These are phyloP conservation scores for Porcisia deanei DNA, from an alignment of 208 protist species.

Conservation along the genomic window DNA sequence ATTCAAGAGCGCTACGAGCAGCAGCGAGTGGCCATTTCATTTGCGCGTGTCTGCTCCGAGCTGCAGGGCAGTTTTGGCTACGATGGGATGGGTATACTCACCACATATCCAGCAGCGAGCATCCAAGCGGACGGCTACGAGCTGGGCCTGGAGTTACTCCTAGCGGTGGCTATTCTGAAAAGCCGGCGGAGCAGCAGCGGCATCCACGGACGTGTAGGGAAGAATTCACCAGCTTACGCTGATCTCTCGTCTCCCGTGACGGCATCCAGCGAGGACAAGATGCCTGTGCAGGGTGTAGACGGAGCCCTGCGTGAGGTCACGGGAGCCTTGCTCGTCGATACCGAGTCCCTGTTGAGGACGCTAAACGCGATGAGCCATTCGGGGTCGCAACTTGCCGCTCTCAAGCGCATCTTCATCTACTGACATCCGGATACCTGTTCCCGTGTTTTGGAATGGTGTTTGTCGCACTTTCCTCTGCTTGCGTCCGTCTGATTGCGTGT, in stretches of 20 bases:
- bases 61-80: conserved; percentile 40
- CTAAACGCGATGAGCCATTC: conserved; percentile 21
- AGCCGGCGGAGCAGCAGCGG: conserved; percentile 1
- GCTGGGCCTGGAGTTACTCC: conserved; percentile 32
- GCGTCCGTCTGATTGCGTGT: background rate
- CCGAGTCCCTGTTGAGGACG: conserved; percentile 16
- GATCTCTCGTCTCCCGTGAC: background rate
- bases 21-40: conserved; percentile 24
- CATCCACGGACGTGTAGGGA: background rate
- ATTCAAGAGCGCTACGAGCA: conserved; percentile 21
- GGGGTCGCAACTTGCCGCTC: conserved; percentile 10
- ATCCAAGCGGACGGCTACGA: conserved; percentile 29
- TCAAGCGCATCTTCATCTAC: conserved; percentile 26
- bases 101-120: background rate
- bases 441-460: background rate
- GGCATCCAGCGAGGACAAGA: conserved; percentile 12
- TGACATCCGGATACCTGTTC: background rate
- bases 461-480: background rate
- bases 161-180: conserved; percentile 30
- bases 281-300: background rate
- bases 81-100: conserved; percentile 14
- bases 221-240: background rate
- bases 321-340: background rate
- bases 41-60: conserved; percentile 33
- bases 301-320: background rate